Conservation (phyloP, 345 rosid species). For the Stellera chamaejasme region DNA sequence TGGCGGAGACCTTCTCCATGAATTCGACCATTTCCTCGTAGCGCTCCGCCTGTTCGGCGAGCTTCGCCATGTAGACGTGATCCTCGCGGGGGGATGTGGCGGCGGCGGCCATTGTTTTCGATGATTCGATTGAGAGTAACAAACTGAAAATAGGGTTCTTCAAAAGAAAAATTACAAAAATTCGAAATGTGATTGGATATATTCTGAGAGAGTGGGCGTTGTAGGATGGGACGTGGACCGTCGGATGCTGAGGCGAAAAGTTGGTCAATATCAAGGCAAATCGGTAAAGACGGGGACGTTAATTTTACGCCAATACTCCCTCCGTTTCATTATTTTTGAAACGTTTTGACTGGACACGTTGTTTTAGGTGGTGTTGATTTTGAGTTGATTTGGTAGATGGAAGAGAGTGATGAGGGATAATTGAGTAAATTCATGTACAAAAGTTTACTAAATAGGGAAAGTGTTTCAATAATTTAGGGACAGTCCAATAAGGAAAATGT, state of each 20-base stretch:
- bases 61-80: constrained; percentile 84
- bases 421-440: too few species aligned
- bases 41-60: constrained; percentile 93
- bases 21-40: constrained; percentile 93
- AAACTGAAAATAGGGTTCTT: too few species aligned
- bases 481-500: too few species aligned
- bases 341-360: too few species aligned
- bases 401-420: too few species aligned
- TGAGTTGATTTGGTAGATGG: too few species aligned
- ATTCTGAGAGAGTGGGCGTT: constrained; percentile 23
- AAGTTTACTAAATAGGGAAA: too few species aligned
- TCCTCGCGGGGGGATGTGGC: constrained; percentile 59
- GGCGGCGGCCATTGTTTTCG: constrained; percentile 39
- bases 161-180: too few species aligned
- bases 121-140: background rate
- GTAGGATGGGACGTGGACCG: constrained; percentile 34
- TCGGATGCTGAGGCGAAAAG: constrained; percentile 28
- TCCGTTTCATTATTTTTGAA: too few species aligned
- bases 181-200: background rate
- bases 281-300: constrained; percentile 29
- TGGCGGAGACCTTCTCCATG: constrained; percentile 75
- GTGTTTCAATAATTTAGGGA: too few species aligned
- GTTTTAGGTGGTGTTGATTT: too few species aligned
- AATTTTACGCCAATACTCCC: too few species aligned
- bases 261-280: constrained; percentile 3